These are phyloP conservation scores for Podospora conica DNA, from an alignment of 495 filamentous ascomycete genomes.

Conservation along the genomic window DNA sequence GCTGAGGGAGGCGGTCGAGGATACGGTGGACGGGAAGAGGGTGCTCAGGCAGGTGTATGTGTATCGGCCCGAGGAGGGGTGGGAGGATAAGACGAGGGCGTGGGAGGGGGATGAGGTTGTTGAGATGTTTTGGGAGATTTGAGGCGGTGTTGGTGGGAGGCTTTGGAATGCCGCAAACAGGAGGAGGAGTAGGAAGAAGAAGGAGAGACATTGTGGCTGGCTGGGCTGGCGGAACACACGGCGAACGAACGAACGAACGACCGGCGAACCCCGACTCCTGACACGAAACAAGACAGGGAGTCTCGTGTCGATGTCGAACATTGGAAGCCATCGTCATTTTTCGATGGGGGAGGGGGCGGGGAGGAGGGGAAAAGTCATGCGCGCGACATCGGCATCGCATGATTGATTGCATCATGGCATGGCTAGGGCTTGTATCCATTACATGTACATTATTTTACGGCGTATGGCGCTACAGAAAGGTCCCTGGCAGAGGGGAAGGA, in stretches of 20 bases:
- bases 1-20: constrained; percentile 14
- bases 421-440: background rate
- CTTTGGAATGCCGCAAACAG: too few species aligned
- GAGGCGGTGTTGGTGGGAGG: background rate
- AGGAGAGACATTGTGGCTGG: background rate
- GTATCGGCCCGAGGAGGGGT: constrained; percentile 5
- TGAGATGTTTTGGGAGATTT: constrained; percentile 30
- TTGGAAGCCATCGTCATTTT: background rate
- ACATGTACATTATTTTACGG: background rate
- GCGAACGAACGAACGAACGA: too few species aligned
- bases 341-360: background rate
- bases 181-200: background rate
- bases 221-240: too few species aligned
- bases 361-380: too few species aligned
- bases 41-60: constrained; percentile 28
- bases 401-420: too few species aligned
- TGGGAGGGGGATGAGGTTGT: constrained; percentile 26
- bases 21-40: background rate
- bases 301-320: background rate
- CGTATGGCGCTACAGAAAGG: background rate
- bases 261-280: background rate
- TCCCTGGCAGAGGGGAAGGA: background rate
- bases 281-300: background rate
- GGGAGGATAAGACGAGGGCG: background rate
- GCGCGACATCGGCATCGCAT: background rate